These are phyloP conservation scores for Phytophthora nicotianae DNA, from an alignment of 352 stramenopile species.

Conservation along the genomic window DNA sequence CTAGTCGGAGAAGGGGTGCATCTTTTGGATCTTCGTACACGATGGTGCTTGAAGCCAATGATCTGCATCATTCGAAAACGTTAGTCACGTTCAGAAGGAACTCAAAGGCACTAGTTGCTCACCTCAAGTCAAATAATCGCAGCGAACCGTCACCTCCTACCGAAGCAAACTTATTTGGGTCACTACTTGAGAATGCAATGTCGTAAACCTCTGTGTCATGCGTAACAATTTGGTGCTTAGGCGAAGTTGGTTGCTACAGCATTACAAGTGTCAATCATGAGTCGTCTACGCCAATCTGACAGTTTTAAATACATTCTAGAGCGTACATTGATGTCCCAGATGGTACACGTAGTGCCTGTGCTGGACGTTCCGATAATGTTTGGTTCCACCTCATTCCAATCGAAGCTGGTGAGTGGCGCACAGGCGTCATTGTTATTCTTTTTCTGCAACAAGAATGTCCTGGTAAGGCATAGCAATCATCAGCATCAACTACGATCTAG, in stretches of 20 bases:
- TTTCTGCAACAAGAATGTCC: constrained; percentile 20
- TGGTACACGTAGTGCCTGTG: constrained; percentile 98
- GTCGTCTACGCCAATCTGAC: not conserved
- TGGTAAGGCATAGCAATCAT: not conserved
- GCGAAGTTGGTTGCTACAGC: constrained; percentile 56
- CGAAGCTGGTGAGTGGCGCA: constrained; percentile 97
- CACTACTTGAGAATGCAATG: constrained; percentile 95
- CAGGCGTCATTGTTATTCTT: constrained; percentile 89
- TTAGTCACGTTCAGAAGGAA: constrained; percentile 1
- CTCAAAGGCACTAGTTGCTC: constrained; percentile 17
- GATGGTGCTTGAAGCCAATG: constrained; percentile 94
- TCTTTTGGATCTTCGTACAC: constrained; percentile 94
- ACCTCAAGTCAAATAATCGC: constrained; percentile 97
- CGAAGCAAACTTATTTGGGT: constrained; percentile 94
- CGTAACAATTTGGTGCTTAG: constrained; percentile 96
- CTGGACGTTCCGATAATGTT: constrained; percentile 96
- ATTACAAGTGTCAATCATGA: not conserved
- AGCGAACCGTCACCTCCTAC: constrained; percentile 97
- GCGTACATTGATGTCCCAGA: constrained; percentile 97
- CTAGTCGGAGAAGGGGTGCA: constrained; percentile 92
- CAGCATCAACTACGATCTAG: not conserved
- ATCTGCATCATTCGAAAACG: constrained; percentile 29
- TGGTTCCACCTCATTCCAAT: constrained; percentile 98
- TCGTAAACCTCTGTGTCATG: constrained; percentile 99
- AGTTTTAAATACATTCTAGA: not conserved